These are phyloP conservation scores for Eucalyptus tenuipes DNA, from an alignment of 345 rosid species.

Conservation along the genomic window DNA sequence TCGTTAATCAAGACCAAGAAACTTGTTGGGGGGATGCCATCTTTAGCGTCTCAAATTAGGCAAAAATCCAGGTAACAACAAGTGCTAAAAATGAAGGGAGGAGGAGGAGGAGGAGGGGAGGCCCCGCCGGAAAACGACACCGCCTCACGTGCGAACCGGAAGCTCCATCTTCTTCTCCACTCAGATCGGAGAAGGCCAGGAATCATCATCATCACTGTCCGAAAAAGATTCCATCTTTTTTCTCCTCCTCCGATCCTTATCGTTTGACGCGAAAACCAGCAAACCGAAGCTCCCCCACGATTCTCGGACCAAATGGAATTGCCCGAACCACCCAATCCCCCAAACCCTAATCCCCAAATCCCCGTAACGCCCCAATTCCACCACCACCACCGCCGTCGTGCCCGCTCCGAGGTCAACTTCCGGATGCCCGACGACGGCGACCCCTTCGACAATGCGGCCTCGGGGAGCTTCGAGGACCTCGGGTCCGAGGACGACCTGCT, in stretches of 20 bases:
- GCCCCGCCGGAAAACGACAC: neutral
- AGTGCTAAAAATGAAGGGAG: neutral
- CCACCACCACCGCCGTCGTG: constrained; percentile 49
- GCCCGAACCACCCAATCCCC: neutral
- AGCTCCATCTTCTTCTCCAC: neutral
- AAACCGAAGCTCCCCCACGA: neutral
- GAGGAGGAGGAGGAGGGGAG: neutral
- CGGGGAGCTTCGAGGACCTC: constrained; percentile 33
- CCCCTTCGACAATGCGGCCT: constrained; percentile 15
- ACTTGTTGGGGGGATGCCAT: neutral
- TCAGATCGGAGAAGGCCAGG: neutral
- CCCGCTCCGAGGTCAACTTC: constrained; percentile 74
- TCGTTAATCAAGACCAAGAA: neutral
- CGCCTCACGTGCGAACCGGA: neutral
- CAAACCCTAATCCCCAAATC: neutral
- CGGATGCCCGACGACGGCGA: constrained; percentile 69
- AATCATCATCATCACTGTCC: neutral
- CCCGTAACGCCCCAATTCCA: constrained; percentile 6
- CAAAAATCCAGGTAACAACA: neutral
- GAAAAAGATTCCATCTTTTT: neutral
- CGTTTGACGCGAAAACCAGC: neutral
- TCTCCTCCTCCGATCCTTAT: neutral
- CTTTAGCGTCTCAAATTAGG: neutral
- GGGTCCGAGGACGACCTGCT: constrained; percentile 79
- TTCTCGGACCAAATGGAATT: neutral